Evolutionary conservation across 2,329 filamentous ascomycete genomes (phyloP).

Genomic region (Pyrenophora graminea): DNA sequence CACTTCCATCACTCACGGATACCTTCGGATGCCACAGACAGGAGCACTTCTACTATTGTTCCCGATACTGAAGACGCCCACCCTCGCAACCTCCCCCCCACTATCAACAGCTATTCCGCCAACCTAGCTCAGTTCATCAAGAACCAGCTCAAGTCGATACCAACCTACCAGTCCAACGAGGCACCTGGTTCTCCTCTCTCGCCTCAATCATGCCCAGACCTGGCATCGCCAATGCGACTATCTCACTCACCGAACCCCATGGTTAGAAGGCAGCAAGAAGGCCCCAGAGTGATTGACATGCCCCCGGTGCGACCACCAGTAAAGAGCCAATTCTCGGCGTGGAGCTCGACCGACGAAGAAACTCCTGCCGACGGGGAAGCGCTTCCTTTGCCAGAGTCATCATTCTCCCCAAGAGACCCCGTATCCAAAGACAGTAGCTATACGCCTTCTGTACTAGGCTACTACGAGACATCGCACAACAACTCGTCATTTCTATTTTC

Average conservation of each 20-base stretch:
- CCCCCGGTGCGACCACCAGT: constrained; percentile 40
- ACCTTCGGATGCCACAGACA: constrained; percentile 38
- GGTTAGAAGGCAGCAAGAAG: constrained; percentile 22
- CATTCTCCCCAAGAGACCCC: constrained; percentile 2
- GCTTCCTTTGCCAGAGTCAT: constrained; percentile 20
- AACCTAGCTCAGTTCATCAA: constrained; percentile 45
- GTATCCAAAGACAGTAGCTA: constrained; percentile 25
- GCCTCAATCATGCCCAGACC: constrained; percentile 40
- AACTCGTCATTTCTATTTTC: constrained; percentile 38
- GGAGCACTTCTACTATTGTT: constrained; percentile 37
- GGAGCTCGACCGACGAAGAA: constrained; percentile 45
- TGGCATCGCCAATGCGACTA: constrained; percentile 25
- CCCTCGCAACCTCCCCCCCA: constrained; percentile 7
- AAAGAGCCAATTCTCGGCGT: constrained; percentile 43
- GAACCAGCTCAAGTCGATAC: constrained; percentile 40
- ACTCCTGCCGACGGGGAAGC: constrained; percentile 29
- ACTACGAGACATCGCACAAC: constrained; percentile 33
- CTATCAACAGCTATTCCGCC: constrained; percentile 41
- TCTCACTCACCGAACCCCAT: constrained; percentile 28
- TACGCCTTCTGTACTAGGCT: constrained; percentile 37
- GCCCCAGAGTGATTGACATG: constrained; percentile 34
- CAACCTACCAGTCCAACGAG: constrained; percentile 31
- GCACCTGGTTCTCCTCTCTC: constrained; percentile 27
- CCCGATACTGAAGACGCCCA: constrained; percentile 14
- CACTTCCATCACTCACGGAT: constrained; percentile 28